Percentiles rank a stretch among this genome's conserved stretches.
These are phyloP conservation scores for Colletotrichum melonis DNA, from an alignment of 2,329 filamentous ascomycete species.

Conservation along the genomic window DNA sequence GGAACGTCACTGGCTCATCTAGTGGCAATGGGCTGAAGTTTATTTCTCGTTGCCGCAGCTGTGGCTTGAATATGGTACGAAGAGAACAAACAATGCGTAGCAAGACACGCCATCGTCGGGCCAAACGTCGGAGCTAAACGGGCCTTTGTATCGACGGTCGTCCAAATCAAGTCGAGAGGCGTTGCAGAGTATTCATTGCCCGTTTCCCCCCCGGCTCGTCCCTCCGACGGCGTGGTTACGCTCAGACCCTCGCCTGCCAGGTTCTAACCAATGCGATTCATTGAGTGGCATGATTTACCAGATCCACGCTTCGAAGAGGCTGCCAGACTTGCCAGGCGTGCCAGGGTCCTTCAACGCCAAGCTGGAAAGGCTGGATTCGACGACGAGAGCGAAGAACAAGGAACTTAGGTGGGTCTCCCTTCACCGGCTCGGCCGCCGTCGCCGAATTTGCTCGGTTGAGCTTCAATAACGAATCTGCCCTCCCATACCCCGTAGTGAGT, in stretches of 20 bases:
- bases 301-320: not conserved
- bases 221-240: constrained; percentile 6
- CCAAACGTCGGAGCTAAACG: not conserved
- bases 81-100: not conserved
- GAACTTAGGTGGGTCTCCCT: not conserved
- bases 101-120: not conserved
- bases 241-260: constrained; percentile 1
- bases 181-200: constrained; percentile 1
- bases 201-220: not conserved
- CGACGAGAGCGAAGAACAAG: not conserved
- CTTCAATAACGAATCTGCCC: not conserved
- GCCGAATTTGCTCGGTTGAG: constrained; percentile 4
- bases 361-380: not conserved
- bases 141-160: not conserved
- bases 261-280: not conserved
- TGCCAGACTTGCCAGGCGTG: not conserved
- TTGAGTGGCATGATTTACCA: constrained; percentile 16
- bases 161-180: not conserved
- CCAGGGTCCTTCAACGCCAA: constrained; percentile 3
- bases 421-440: not conserved
- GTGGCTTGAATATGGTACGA: not conserved
- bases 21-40: not conserved
- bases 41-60: not conserved
- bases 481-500: not conserved
- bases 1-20: constrained; percentile 1